phyloP scores from a whole-genome alignment of 1,284 basidiomycete species.

The Cutaneotrichosporon cyanovorans region DNA sequence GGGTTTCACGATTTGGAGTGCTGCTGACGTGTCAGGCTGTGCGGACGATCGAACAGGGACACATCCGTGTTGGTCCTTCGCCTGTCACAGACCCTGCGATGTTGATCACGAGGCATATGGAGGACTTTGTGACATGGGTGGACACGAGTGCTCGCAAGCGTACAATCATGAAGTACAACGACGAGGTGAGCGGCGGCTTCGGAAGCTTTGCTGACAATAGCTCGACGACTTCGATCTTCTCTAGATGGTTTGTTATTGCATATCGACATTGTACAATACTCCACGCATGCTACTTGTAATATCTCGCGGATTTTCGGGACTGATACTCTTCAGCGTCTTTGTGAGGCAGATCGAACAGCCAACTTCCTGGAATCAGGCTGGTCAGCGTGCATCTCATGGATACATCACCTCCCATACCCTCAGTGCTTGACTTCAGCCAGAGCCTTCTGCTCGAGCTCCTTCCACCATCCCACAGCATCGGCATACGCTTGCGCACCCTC shows the following conservation, averaged over 20 bases:
- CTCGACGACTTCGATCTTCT: slow-evolving; percentile 84
- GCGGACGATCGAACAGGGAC: slow-evolving; percentile 96
- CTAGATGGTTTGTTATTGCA: slow-evolving; percentile 41
- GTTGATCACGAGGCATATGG: slow-evolving; percentile 94
- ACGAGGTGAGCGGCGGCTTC: slow-evolving; percentile 50
- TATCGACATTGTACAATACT: too few species aligned
- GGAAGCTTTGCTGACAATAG: slow-evolving; percentile 28
- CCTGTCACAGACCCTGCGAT: slow-evolving; percentile 95
- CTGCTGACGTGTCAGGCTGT: slow-evolving; percentile 59
- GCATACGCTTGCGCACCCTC: slow-evolving; percentile 20
- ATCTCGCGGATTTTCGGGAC: too few species aligned
- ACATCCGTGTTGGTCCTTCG: slow-evolving; percentile 93
- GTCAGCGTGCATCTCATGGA: too few species aligned
- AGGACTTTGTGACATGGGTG: slow-evolving; percentile 99
- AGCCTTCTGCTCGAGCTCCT: slow-evolving; percentile 14
- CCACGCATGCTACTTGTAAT: too few species aligned
- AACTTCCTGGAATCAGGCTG: too few species aligned
- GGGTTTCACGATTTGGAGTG: slow-evolving; percentile 39
- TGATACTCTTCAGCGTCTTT: too few species aligned
- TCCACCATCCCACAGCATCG: slow-evolving; percentile 25
- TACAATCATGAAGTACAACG: slow-evolving; percentile 92
- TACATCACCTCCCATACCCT: too few species aligned
- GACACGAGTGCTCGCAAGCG: slow-evolving; percentile 96
- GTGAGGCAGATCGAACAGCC: too few species aligned
- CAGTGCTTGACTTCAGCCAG: not conserved